phyloP scores from a whole-genome alignment of 768 basidiomycete genomes.

The Mycena indigotica region DNA sequence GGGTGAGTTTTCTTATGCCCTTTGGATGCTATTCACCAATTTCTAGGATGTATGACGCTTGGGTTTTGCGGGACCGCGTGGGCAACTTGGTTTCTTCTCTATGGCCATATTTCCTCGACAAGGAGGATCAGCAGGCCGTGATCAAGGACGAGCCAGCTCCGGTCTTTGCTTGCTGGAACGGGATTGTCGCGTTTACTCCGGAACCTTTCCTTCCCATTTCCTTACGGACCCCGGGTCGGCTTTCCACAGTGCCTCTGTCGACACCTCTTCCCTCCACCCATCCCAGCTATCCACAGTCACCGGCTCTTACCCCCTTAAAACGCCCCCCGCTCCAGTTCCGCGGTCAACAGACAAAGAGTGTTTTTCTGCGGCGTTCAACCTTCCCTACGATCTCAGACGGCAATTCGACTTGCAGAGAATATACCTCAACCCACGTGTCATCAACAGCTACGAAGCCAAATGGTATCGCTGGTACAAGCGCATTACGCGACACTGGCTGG shows the following conservation, averaged over 20 bases:
- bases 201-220: slow-evolving; percentile 44
- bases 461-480: slow-evolving; percentile 39
- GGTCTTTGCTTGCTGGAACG: slow-evolving; percentile 51
- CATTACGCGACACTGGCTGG: slow-evolving; percentile 38
- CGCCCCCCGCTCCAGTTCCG: slow-evolving; percentile 38
- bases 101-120: slow-evolving; percentile 48
- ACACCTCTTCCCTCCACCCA: slow-evolving; percentile 32
- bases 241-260: slow-evolving; percentile 35
- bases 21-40: too few relatives aligned
- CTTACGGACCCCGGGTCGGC: slow-evolving; percentile 31
- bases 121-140: slow-evolving; percentile 36
- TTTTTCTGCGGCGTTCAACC: slow-evolving; percentile 40
- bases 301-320: slow-evolving; percentile 27
- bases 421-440: slow-evolving; percentile 41
- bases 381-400: slow-evolving; percentile 47
- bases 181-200: slow-evolving; percentile 41
- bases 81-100: slow-evolving; percentile 32
- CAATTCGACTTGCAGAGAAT: slow-evolving; percentile 39
- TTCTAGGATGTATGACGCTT: slow-evolving; percentile 40
- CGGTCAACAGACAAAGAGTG: slow-evolving; percentile 30
- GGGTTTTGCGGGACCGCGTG: slow-evolving; percentile 39
- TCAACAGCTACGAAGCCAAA: slow-evolving; percentile 40
- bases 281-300: slow-evolving; percentile 25
- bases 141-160: slow-evolving; percentile 42
- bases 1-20: too few relatives aligned